Base-by-base conservation (phyloP, 768 basidiomycete genomes). In the Collybia mongolica region DNA sequence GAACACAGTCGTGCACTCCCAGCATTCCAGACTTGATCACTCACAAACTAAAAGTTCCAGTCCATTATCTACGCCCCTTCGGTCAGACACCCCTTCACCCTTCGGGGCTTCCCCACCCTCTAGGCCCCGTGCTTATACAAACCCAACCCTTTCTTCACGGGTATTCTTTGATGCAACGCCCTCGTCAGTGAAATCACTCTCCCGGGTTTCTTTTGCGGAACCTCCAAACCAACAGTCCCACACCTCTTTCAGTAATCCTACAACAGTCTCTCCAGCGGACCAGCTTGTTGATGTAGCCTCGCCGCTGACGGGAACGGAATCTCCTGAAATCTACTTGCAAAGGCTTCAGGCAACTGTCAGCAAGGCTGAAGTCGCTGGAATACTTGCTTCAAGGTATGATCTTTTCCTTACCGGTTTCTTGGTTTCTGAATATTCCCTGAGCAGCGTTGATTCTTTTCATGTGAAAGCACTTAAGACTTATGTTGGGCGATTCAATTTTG, bases 371-470 rank as follows among this genome's bases (percentile, higher is more conserved):
- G 73, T 98, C 36, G 88, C 89, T 0, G 77, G 79, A 18, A 79
- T 93, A 12, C 67, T 98, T 20, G 93, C 95, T 26, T 82, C 89
- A 14, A 90, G 82, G 94, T 94, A 67, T 58, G 40, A 49, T 38
- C 9, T 5, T 24, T 20, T 35, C 41, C 15, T 19, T 17, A 7
- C 23, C 7, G 37, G 6, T 24, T 7, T 37, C 23, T 32, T 46
- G 32, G 14, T 39, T 54, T 56, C 48, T 49, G 32, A 26, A 48
- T 22, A 22, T 12, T 40, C 36, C 41, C 29, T 44, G 11, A 17
- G 24, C 54, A 97, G 95, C 58, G 74, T 80, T 36, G 90, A 93
- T 50, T 60, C 71, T 4, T 87, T 93, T 48, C 80, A 95, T 64
- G 64, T 72, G 3, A 70, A 77, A 48, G 87, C 93, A 2, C 76